Conservation (phyloP, 345 rosid species). For the Bruguiera gymnorhiza region DNA sequence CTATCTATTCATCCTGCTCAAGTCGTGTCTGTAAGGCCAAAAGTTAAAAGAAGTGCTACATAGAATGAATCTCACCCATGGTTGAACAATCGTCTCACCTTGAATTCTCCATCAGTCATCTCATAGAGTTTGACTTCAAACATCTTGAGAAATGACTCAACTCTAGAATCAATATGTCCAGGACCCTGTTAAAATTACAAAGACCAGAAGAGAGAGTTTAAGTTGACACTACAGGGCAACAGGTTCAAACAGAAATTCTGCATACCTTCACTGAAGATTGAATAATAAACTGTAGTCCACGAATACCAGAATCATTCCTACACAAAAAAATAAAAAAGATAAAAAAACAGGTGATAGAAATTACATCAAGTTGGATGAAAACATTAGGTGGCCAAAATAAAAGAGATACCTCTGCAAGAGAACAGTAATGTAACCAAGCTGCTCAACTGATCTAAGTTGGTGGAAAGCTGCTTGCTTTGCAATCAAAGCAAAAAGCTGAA, state of each 20-base stretch:
- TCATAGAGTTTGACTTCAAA: conserved; percentile 61
- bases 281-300: conserved; percentile 74
- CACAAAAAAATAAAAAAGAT: conserved; percentile 5
- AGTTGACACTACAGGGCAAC: not conserved
- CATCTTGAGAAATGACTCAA: conserved; percentile 64
- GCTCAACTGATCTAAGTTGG: conserved; percentile 95
- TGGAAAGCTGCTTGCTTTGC: conserved; percentile 93
- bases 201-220: not conserved
- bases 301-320: conserved; percentile 74
- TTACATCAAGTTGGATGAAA: conserved; percentile 2
- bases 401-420: conserved; percentile 61
- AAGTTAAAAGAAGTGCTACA: too few species aligned
- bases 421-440: conserved; percentile 82
- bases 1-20: too few species aligned
- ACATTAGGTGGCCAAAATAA: not conserved
- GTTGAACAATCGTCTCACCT: conserved; percentile 40
- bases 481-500: conserved; percentile 70
- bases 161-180: conserved; percentile 72
- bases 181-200: conserved; percentile 51
- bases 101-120: conserved; percentile 75
- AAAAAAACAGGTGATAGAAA: not conserved
- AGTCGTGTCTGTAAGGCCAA: too few species aligned
- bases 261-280: conserved; percentile 81
- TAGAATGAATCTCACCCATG: too few species aligned
- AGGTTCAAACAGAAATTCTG: not conserved